Conservation (phyloP, 2,329 filamentous ascomycete genomes). For the Aspergillus sp. region DNA sequence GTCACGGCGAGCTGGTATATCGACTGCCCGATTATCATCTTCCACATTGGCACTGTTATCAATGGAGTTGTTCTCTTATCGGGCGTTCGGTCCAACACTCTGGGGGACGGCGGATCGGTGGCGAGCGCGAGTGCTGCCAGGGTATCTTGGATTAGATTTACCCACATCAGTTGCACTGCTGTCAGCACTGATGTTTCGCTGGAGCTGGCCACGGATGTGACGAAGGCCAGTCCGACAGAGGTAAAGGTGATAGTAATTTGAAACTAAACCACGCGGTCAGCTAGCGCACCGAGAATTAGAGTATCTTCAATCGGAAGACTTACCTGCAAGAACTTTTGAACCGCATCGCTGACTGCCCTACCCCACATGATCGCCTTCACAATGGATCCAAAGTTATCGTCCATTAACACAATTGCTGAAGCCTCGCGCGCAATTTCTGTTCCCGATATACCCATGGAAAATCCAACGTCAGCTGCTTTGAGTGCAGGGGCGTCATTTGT, state of each 20-base stretch:
- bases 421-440: slow-evolving; percentile 64
- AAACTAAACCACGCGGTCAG: slow-evolving; percentile 34
- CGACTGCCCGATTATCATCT: slow-evolving; percentile 44
- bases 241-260: slow-evolving; percentile 67
- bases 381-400: slow-evolving; percentile 61
- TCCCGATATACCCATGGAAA: slow-evolving; percentile 63
- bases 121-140: slow-evolving; percentile 64
- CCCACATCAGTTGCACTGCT: slow-evolving; percentile 66
- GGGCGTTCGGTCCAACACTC: slow-evolving; percentile 55
- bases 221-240: slow-evolving; percentile 63
- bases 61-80: slow-evolving; percentile 44
- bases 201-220: slow-evolving; percentile 59
- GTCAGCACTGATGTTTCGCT: slow-evolving; percentile 62
- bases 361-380: slow-evolving; percentile 64
- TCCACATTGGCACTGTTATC: slow-evolving; percentile 47
- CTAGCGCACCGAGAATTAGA: not conserved
- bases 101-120: slow-evolving; percentile 60
- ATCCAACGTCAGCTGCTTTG: slow-evolving; percentile 61
- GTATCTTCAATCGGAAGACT: too few species aligned
- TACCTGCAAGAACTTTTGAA: slow-evolving; percentile 60
- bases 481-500: slow-evolving; percentile 63
- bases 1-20: slow-evolving; percentile 42
- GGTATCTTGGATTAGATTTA: slow-evolving; percentile 68
- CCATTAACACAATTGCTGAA: slow-evolving; percentile 56
- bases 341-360: slow-evolving; percentile 60